Evolutionary conservation across 148 eudicot species (phyloP), one percentile per base, ranked within the genome.

Genomic region (Vaccinium vitisidaea): DNA sequence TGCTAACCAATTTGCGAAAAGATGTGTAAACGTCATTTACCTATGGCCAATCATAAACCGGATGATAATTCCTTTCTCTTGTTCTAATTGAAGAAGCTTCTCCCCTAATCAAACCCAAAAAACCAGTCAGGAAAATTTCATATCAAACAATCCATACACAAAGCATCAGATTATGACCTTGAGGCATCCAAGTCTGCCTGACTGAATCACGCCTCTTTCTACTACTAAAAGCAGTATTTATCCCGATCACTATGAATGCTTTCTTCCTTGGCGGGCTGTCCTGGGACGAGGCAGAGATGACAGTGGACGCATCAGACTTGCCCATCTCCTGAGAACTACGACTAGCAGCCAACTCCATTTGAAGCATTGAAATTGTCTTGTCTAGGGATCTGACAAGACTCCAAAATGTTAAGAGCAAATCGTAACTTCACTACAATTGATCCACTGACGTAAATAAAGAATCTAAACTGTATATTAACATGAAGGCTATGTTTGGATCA

Each of bases 41-140:
- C 98, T 97, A 86, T 97, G 99, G 61, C 99, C 99, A 84, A 97
- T 97, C 91, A 93, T 97, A 85, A 97, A 97, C 55, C 99, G 93
- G 80, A 97, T 88, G 7, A 97, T 90, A 84, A 97, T 90, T 18
- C 99, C 98, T 89, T 97, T 97, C 87, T 97, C 99, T 77, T 89
- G 85, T 86, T 97, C 99, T 86, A 97, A 86, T 81, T 87, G 91
- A 76, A 83, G 84, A 87, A 97, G 93, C 85, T 91, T 92, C 65
- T 97, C 96, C 25, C 99, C 99, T 97, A 84, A 82, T 77, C 53
- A 84, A 54, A 81, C 39, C 18, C 58, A 75, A 39, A 81, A 48
- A 78, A 56, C 11, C 5, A 65, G 48, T 84, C 54, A 67, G 53
- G 46, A 46, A 9, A 81, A 65, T 59, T 87, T 23, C 16, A 53